Percentiles rank a stretch among this genome's conserved stretches.
phyloP scores from a whole-genome alignment of 495 filamentous ascomycete genomes.

The Cairneyella variabilis region DNA sequence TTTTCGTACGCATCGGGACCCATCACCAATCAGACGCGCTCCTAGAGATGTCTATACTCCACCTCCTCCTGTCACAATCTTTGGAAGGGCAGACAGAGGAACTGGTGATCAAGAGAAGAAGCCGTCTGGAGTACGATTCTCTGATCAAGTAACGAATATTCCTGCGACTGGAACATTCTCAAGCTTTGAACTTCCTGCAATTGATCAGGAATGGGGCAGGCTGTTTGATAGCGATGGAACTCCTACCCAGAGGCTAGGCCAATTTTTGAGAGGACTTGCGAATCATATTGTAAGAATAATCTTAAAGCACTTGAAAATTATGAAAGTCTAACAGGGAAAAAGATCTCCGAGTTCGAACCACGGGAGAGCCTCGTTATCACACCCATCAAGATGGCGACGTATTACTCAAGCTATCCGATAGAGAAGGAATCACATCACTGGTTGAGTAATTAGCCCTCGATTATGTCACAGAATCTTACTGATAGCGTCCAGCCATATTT shows the following conservation, averaged over 20 bases:
- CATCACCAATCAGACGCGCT: no score
- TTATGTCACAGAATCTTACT: not conserved
- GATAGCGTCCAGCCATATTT: not conserved
- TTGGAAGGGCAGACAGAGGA: no score
- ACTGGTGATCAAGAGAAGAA: no score
- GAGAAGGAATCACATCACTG: not conserved
- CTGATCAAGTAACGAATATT: no score
- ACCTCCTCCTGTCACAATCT: no score
- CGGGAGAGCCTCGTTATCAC: not conserved
- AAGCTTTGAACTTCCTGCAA: no score
- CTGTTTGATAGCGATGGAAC: not conserved
- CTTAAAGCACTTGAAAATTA: not conserved
- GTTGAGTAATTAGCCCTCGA: not conserved
- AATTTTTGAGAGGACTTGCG: not conserved
- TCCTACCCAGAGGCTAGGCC: not conserved
- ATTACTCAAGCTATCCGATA: not conserved
- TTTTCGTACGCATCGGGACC: no score
- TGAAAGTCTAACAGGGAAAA: no score
- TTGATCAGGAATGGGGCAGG: not conserved
- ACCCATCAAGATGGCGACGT: not conserved
- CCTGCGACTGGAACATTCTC: no score
- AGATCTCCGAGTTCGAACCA: not conserved
- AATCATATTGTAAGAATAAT: not conserved
- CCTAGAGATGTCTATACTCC: no score
- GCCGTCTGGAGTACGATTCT: no score